These are phyloP conservation scores for Leccinum angustisporum DNA, from an alignment of 1,284 basidiomycete species.

Conservation along the genomic window DNA sequence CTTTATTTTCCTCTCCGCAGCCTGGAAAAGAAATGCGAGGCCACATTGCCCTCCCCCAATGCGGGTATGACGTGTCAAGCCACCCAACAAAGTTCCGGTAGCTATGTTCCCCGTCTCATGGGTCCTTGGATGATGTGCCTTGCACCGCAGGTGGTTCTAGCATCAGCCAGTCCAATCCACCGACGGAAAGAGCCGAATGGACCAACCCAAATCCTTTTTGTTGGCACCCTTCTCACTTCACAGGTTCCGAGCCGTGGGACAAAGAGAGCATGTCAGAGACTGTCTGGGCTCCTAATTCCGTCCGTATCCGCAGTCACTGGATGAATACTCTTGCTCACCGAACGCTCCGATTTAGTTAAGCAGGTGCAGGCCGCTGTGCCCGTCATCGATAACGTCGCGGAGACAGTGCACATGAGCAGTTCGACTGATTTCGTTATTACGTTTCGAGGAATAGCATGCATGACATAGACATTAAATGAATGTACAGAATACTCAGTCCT, in stretches of 20 bases:
- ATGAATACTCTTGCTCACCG: background rate
- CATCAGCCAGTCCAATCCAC: constrained; percentile 2
- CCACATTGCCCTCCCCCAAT: background rate
- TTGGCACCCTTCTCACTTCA: background rate
- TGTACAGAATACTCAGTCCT: constrained; percentile 37
- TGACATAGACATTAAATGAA: constrained; percentile 4
- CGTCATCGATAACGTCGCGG: constrained; percentile 5
- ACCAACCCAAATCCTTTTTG: background rate
- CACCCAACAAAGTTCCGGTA: background rate
- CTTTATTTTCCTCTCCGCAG: background rate
- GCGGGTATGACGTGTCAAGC: background rate
- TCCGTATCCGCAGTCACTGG: background rate
- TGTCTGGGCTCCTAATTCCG: background rate
- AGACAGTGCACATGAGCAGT: background rate
- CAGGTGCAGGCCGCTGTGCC: constrained; percentile 3
- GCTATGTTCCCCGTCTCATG: constrained; percentile 1
- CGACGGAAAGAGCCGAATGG: background rate
- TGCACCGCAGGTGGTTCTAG: constrained; percentile 7
- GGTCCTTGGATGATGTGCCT: constrained; percentile 5
- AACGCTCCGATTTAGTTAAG: background rate
- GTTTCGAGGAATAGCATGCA: background rate
- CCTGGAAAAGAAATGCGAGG: constrained; percentile 6
- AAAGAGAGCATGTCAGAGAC: background rate
- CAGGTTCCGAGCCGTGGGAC: constrained; percentile 2
- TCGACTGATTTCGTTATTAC: background rate